Evolutionary conservation across 768 basidiomycete genomes (phyloP), one percentile per base, ranked within the genome.

Genomic region (Solioccasus polychromus): DNA sequence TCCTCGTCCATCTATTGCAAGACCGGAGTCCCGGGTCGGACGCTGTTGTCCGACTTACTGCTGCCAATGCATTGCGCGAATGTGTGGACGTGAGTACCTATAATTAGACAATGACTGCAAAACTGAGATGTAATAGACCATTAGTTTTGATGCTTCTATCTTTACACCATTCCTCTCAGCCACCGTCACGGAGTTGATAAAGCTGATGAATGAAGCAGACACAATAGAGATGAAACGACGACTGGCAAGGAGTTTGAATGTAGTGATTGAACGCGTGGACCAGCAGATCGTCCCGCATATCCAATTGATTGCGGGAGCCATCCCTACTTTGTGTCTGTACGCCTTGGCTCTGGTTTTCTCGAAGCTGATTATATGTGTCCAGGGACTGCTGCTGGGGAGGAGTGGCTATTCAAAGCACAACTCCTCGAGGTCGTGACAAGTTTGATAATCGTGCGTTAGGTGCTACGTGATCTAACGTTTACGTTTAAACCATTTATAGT

Each of bases 41-140:
- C 59, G 71, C 78, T 19, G 93, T 92, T 14, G 92, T 97, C 38
- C 81, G 92, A 4, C 71, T 97, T 28, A 92, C 91, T 1, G 85
- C 93, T 20, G 86, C 89, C 0, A 73, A 79, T 19, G 84, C 92
- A 11, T 61, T 97, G 23, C 76, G 80, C 30, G 85, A 92, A 60
- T 90, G 90, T 57, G 77, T 92, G 19, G 87, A 95, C 61, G 93
- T 94, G 68, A 53, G 89, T 68, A 24, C 37, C n/a, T 30, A 19
- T 20, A 22, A 30, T n/a, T 47, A 17, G 18, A 17, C 30, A 24
- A 29, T 32, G 34, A 38, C 14, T 35, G 17, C 51, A 26, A 34
- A 36, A 48, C 41, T 47, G 47, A 54, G 45, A 31, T 20, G 20
- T 29, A 35, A 20, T 40, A 92, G 90, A 80, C 79, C 14, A 45